Evolutionary conservation across 441 rosid genomes (phyloP).

Genomic region (Lepidium campestre): DNA sequence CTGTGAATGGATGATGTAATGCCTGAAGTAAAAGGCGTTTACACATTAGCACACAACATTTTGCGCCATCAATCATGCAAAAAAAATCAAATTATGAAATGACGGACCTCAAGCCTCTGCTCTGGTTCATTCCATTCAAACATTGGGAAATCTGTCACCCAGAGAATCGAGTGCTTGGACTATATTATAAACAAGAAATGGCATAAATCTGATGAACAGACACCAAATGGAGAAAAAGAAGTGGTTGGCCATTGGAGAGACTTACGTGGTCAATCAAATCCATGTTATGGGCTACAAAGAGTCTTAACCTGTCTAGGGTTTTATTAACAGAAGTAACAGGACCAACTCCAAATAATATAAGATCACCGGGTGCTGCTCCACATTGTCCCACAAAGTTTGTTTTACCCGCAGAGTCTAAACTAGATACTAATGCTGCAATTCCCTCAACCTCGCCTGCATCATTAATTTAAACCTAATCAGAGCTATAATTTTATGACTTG

Average conservation of each 20-base stretch:
- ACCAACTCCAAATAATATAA: conserved; percentile 88
- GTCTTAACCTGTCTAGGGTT: conserved; percentile 74
- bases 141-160: conserved; percentile 98
- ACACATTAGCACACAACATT: conserved; percentile 9
- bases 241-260: conserved; percentile 5
- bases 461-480: conserved; percentile 2
- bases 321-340: conserved; percentile 63
- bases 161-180: conserved; percentile 82
- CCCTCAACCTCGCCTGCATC: conserved; percentile 74
- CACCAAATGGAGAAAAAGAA: background rate
- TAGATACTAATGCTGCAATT: conserved; percentile 62
- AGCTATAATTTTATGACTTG: background rate
- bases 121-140: conserved; percentile 90
- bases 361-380: conserved; percentile 76
- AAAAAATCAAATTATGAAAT: conserved; percentile 11
- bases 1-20: conserved; percentile 95
- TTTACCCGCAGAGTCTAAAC: conserved; percentile 49
- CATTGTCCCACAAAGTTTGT: conserved; percentile 49
- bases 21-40: conserved; percentile 41
- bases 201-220: conserved; percentile 3
- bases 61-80: background rate
- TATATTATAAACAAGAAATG: conserved; percentile 31
- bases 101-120: conserved; percentile 84
- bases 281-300: conserved; percentile 58
- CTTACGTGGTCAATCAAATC: conserved; percentile 76